Evolutionary conservation across 2,329 filamentous ascomycete genomes (phyloP).

Genomic region (Neopestalotiopsis sp.): DNA sequence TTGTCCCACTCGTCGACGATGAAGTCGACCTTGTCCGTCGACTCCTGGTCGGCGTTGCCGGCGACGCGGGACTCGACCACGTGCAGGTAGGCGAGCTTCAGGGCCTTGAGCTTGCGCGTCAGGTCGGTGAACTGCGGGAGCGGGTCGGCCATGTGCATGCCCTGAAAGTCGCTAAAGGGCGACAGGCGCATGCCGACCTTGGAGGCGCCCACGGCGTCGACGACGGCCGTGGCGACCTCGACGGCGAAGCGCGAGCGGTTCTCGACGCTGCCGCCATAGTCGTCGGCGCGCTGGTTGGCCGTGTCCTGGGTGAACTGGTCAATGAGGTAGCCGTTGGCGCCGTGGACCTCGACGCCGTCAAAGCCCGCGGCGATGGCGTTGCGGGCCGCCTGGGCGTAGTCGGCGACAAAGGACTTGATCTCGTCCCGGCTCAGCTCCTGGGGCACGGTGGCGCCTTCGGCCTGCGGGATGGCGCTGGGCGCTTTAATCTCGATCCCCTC

Average conservation of each 20-base stretch:
- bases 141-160: constrained; percentile 61
- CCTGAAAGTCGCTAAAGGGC: constrained; percentile 58
- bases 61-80: constrained; percentile 57
- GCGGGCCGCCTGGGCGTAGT: constrained; percentile 27
- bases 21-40: constrained; percentile 34
- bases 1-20: constrained; percentile 19
- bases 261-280: constrained; percentile 59
- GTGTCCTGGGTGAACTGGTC: constrained; percentile 62
- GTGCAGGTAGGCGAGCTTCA: constrained; percentile 62
- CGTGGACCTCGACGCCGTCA: constrained; percentile 25
- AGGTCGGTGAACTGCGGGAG: constrained; percentile 61
- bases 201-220: constrained; percentile 53
- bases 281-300: constrained; percentile 58
- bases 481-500: constrained; percentile 32
- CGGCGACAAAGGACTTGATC: constrained; percentile 20
- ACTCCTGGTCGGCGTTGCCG: constrained; percentile 16
- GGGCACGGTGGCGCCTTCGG: constrained; percentile 14
- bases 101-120: constrained; percentile 50
- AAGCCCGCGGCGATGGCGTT: constrained; percentile 23
- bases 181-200: constrained; percentile 53
- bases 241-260: constrained; percentile 57
- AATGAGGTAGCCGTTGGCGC: constrained; percentile 53
- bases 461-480: constrained; percentile 16
- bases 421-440: constrained; percentile 33
- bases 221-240: constrained; percentile 57